A percentile compares a stretch with the other conserved stretches of the same genome.
These are phyloP conservation scores for Parmelia sp. DNA, from an alignment of 495 filamentous ascomycete species.

Conservation along the genomic window DNA sequence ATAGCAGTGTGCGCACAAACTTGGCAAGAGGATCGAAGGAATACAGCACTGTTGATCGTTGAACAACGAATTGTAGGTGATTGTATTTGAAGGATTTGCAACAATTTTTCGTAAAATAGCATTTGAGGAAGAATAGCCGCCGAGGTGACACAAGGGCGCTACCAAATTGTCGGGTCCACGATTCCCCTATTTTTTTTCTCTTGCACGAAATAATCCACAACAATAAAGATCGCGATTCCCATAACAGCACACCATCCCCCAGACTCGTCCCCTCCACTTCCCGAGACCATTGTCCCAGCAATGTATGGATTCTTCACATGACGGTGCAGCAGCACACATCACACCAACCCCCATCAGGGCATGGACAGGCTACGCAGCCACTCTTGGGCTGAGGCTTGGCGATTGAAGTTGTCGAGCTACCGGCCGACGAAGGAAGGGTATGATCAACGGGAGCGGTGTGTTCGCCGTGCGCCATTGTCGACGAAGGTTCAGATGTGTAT, in stretches of 20 bases:
- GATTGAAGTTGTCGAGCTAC: not conserved
- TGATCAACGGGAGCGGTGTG: not conserved
- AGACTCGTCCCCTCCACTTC: no score
- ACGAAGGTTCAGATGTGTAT: not conserved
- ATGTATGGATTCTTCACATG: not conserved
- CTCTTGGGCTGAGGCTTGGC: constrained; percentile 5
- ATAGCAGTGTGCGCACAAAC: not conserved
- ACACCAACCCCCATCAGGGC: not conserved
- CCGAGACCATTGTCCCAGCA: no score
- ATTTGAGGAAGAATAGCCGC: not conserved
- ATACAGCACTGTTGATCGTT: not conserved
- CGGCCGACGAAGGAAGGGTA: not conserved
- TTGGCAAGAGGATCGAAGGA: not conserved
- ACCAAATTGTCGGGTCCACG: not conserved
- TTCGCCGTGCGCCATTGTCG: not conserved
- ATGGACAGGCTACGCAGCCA: not conserved
- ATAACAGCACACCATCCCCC: no score
- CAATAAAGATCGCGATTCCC: no score
- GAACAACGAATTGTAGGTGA: no score
- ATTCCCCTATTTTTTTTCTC: no score
- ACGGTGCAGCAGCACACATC: constrained; percentile 3
- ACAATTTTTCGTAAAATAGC: no score
- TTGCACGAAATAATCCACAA: no score
- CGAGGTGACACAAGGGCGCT: not conserved
- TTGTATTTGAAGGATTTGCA: no score